Evolutionary conservation across 331 rosid genomes (phyloP), one percentile per base, ranked within the genome.

Genomic region (Rhamnella rubrinervis): DNA sequence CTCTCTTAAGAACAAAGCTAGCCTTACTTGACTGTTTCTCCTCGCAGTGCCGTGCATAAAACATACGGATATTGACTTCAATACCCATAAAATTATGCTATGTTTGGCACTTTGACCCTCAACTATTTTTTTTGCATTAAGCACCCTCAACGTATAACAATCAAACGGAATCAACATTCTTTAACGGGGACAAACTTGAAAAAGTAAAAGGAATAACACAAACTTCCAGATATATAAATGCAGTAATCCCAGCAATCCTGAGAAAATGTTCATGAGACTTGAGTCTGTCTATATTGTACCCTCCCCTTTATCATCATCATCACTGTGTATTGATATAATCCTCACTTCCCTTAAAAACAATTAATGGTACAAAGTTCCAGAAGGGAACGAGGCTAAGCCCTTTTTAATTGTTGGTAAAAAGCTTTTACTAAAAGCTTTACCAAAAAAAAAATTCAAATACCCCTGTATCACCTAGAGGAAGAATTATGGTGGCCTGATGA

Each of bases 281-380:
- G 14, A 44, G 16, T 44, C 49, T 44, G 18, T 50, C 52, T 61
- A 25, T 15, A 35, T n/a, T 55, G 65, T 40, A 65, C 20, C 56
- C 61, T 2, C 46, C 40, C 40, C 51, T 44, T 70, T 63, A 20
- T 72, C 67, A 37, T 49, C 83, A 69, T 75, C 46, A 63, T 52
- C 76, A 49, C 57, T 68, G 71, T 52, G 38, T 44, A 70, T 28
- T 49, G 17, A 20, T 58, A 73, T 46, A 19, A 74, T 21, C 61
- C 37, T 31, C 40, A 57, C 71, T 53, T 35, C 53, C 63, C 58
- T n/a, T n/a, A 6, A 23, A 23, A 62, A 31, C 41, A 49, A n/a
- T 46, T 44, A 52, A 55, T 71, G 55, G 2, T 18, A 5, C 15
- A 23, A 65, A 44, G 53, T 66, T 73, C 38, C 15, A 51, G 2